Evolutionary conservation across 2,329 filamentous ascomycete genomes (phyloP), one percentile per base, ranked within the genome.

Genomic region (Volutella citrinella): DNA sequence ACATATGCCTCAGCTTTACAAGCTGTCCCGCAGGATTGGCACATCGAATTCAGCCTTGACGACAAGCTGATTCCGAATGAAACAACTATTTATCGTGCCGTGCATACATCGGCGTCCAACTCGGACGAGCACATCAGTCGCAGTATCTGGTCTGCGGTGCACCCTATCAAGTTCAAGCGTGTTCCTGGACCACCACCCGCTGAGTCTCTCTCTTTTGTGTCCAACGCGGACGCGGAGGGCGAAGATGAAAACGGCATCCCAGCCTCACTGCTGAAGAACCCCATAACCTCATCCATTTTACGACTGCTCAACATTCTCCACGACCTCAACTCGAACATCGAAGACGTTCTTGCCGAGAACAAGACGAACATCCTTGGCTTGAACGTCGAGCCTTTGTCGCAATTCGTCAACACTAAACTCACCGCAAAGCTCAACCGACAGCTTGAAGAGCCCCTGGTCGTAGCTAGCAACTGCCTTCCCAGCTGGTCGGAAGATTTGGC

Each of bases 371-470:
- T 76, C 4, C 64, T 85, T 38, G 81, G 79, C 42, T 69, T 94
- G 18, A 87, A 86, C 30, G 74, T 82, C 3, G 91, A 97, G 61
- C 87, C 91, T 1, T 64, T 94, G 28, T 84, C 90, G 4, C 90
- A 97, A 49, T 98, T 98, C 52, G 93, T 98, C 64, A 98, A 98
- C 57, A 96, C 93, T 1, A 98, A 98, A 61, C 76, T 98, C 22
- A 98, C 93, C 0, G 94, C 93, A 2, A 98, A 98, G 66, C 76
- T 98, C 36, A 98, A 98, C 56, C 83, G 93, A 18, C 94, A 98
- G 60, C 70, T 98, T 10, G 93, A 98, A 57, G 94, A 98, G 64
- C 93, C 93, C 9, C 68, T 98, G 44, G 94, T 98, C 46, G 93
- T 98, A 31, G 93, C 93, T 5, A 97, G 93, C 65, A 95, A 91